Base-by-base conservation (phyloP, 2,329 filamentous ascomycete genomes). In the Chrysosporium keratinophilum region DNA sequence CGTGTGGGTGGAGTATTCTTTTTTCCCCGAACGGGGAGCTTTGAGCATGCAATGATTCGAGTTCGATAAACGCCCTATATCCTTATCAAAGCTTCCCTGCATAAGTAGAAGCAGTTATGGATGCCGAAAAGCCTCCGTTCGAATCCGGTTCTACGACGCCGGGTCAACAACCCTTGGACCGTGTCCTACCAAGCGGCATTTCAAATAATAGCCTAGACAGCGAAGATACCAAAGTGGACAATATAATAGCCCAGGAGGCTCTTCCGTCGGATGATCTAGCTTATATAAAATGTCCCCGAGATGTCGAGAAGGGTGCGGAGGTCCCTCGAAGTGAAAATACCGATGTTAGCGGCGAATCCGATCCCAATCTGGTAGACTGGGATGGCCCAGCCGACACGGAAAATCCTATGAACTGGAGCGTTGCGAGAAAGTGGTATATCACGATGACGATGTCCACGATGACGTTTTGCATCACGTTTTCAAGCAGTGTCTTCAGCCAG, bases 301-400 rank as follows among this genome's bases (percentile, higher is more conserved):
- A 53, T 42, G 20, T 47, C 10, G 51, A 46, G 43, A 53, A 53
- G 20, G 35, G 17, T 1, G 20, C 34, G 17, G 23, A 44, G 28
- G 47, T 28, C 9, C 23, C 47, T 31, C 17, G 40, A n/a, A 31
- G 2, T 31, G 35, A 41, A 28, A 34, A 19, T 19, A 1, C n/a
- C 12, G 20, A 40, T 31, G 20, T 17, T 37, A 19, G 11, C 19
- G 9, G 17, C 7, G 31, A 2, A 28, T 14, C 34, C 28, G 42
- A 56, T 15, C 45, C 44, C 6, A 57, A 60, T 62, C 78, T 88
- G 57, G 88, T 97, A 19, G 69, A 70, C 6, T 96, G 86, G 79
- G 85, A 91, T 40, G 81, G 80, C 4, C 83, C 88, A 54, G 71
- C 74, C 44, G 90, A 96, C 65, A 83, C 85, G 0, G 66, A 81